Evolutionary conservation across 192 early-diverging fungal genomes (phyloP), one percentile per base, ranked within the genome.

Genomic region (Coemansia sp.): DNA sequence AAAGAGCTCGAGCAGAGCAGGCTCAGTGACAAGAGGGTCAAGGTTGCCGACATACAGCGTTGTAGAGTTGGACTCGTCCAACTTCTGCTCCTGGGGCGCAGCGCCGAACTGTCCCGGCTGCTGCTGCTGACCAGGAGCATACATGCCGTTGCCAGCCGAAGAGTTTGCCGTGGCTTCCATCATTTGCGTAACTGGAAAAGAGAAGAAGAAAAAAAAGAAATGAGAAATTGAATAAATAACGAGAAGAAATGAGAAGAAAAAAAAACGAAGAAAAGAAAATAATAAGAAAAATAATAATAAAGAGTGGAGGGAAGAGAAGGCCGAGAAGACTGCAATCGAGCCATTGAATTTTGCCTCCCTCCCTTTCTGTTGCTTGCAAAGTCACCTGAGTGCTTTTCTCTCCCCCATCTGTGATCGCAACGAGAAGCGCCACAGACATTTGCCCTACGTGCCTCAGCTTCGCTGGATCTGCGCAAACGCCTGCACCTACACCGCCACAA

Each of bases 11-110:
- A 86, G 84, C 59, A 97, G 86, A 45, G 85, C 75, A 29, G 73
- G 70, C 65, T 95, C 93, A 15, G 90, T 92, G 65, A 93, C 87
- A 36, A 87, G 87, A 62, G 88, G 88, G 84, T 95, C 93, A 68
- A 95, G 85, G 74, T 94, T 95, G 19, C 92, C 93, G 34, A 94
- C 93, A 71, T 95, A 97, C 42, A 94, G 85, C 23, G 87, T 87
- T 77, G 81, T 87, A 29, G 85, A 75, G 63, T 73, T 77, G 61
- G 63, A 53, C 39, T 82, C 80, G 6, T 73, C 74, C 23, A 75
- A 29, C 32, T 48, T 76, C 48, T 60, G 66, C 25, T 62, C 21
- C 7, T 53, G 25, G 14, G 64, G 25, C 11, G 31, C 48, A 0
- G 58, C 64, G 17, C 84, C 85, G 34, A 66, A 82, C 70, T 80